phyloP scores from a whole-genome alignment of 257 asterid species.

The Solanum dulcamara region DNA sequence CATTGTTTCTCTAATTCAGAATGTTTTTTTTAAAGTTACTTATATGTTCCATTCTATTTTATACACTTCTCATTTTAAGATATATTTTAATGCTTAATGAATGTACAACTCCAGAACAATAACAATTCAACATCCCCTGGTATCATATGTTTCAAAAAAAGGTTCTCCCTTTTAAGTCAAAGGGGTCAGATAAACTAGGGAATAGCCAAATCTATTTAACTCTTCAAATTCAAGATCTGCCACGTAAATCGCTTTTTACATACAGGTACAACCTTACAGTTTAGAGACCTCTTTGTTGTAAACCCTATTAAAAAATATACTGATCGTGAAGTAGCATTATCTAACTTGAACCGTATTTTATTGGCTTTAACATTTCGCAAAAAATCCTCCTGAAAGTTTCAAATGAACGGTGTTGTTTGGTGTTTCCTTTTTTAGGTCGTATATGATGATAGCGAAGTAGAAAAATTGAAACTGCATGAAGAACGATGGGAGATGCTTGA shows the following conservation, averaged over 20 bases:
- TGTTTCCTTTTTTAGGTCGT: constrained; percentile 22
- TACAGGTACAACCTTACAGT: background rate
- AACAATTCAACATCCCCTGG: background rate
- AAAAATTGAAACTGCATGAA: constrained; percentile 24
- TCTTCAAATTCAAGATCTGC: background rate
- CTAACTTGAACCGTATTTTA: background rate
- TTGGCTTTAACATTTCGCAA: background rate
- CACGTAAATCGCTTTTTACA: background rate
- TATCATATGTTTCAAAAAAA: background rate
- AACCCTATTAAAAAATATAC: background rate
- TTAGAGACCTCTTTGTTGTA: background rate
- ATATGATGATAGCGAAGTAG: constrained; percentile 33
- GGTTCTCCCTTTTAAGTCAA: background rate
- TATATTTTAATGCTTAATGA: background rate
- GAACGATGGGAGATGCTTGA: constrained; percentile 32
- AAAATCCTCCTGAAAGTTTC: background rate
- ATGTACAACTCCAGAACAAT: background rate
- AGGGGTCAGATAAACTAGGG: background rate
- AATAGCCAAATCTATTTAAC: background rate
- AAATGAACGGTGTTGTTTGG: background rate
- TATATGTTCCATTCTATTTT: background rate
- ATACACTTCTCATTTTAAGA: background rate
- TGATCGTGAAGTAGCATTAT: background rate
- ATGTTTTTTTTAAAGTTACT: background rate
- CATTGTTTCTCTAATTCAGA: background rate